Base-by-base conservation (phyloP, 2,329 filamentous ascomycete genomes). In the Bertia moriformis region DNA sequence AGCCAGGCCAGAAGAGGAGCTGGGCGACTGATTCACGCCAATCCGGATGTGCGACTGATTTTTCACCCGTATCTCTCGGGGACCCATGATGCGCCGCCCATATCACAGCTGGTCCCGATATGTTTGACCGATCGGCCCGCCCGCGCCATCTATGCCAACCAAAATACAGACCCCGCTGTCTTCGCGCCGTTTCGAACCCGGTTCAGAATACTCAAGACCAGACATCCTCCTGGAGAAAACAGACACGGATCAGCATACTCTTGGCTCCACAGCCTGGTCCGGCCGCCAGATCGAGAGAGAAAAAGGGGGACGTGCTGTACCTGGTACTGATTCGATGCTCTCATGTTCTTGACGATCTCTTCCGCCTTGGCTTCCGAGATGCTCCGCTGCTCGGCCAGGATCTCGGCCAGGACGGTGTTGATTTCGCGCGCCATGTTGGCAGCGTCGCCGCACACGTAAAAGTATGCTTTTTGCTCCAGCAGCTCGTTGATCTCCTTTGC, bases 381-480 rank as follows among this genome's bases (percentile, higher is more conserved):
- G 38, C 82, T 82, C 40, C 91, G 75, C 58, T 93, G 73, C 55
- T 88, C 77, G 18, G 87, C 70, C 49, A 98, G 79, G 53, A 96
- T 93, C 56, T 93, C 79, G 18, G 71, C 81, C 33, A 98, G 69
- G n/a, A 86, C 76, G 18, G 79, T 69, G 57, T 93, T 95, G 52
- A 95, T 87, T 57, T 93, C 88, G 42, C 88, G 79, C 37, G 88
- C 88, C 88, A 95, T 95, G 65, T 94, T 88, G 41, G 91, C 84
- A 1, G 93, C 93, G 56, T 98, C 91, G 63, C 91, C 91, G 52
- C 93, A 98, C 42, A 98, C 89, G 58, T 98, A 98, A 59, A 98
- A 88, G 62, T 91, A 95, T 4, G 86, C 91, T 58, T 88, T 83
- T 59, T 87, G 69, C 48, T 82, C 69, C 7, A 98, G 69, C 1